Evolutionary conservation across 805 yeast genomes (phyloP), one percentile per base, ranked within the genome.

Genomic region (Saturnispora sanitii): DNA sequence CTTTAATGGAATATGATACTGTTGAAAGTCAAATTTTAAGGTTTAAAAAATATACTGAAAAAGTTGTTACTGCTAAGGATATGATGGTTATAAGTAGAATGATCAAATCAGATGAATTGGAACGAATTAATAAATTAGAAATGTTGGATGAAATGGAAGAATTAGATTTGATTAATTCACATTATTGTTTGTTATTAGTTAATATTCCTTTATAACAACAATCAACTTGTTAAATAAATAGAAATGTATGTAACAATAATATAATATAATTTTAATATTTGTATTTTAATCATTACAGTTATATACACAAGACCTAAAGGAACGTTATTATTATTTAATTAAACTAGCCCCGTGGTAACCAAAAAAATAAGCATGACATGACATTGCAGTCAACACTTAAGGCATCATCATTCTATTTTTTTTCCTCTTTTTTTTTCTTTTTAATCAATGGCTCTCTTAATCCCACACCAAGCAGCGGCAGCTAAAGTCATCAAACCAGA

Each of bases 391-490:
- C n/a, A 33, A 33, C 12, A 33, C n/a, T n/a, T n/a, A n/a, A n/a
- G n/a, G n/a, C n/a, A n/a, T n/a, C n/a, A n/a, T n/a, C n/a, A n/a
- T n/a, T n/a, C n/a, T n/a, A n/a, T n/a, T n/a, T n/a, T n/a, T n/a
- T n/a, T n/a, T n/a, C n/a, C n/a, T n/a, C n/a, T n/a, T n/a, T n/a
- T n/a, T n/a, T n/a, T n/a, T n/a, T n/a, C n/a, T n/a, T n/a, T 17
- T 20, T 33, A 39, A 28, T 45, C 42, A n/a, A 51, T 36, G 18
- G 43, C 37, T 46, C 64, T 61, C 67, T 90, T 90, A 55, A 82
- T 56, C 37, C 82, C 90, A 68, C 94, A 80, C 98, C 98, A 90
- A 28, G 76, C 77, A 48, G 82, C 95, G 40, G 96, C 94, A 46
- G 82, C 94, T 48, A 77, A 75, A n/a, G 95, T 84, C 78, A 79